Percentiles rank a stretch among this genome's conserved stretches.
These are phyloP conservation scores for Lentinula detonsa DNA, from an alignment of 768 basidiomycete species.

Conservation along the genomic window DNA sequence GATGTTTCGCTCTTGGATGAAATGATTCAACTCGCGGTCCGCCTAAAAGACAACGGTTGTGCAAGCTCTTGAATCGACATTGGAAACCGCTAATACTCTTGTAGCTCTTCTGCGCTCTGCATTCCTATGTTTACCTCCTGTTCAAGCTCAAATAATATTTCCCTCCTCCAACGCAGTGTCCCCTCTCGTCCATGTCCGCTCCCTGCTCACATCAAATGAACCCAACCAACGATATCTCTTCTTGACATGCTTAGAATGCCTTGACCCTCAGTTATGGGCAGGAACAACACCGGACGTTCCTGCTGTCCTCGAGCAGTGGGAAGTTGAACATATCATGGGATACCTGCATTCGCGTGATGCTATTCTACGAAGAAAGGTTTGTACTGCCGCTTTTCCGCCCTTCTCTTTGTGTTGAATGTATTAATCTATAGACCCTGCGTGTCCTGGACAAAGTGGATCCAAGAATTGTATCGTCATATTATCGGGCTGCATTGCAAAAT, in stretches of 20 bases:
- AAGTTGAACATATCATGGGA: conserved; percentile 69
- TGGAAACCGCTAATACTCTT: conserved; percentile 12
- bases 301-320: conserved; percentile 59
- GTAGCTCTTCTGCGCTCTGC: conserved; percentile 25
- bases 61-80: neutral
- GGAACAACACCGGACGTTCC: conserved; percentile 47
- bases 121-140: conserved; percentile 22
- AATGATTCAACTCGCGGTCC: conserved; percentile 18
- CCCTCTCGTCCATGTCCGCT: conserved; percentile 43
- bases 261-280: conserved; percentile 63
- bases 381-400: conserved; percentile 6
- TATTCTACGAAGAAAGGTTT: conserved; percentile 53
- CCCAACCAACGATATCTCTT: conserved; percentile 64
- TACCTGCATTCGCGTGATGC: conserved; percentile 56
- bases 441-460: conserved; percentile 55
- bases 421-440: conserved; percentile 48
- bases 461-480: conserved; percentile 51
- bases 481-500: conserved; percentile 34
- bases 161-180: conserved; percentile 21
- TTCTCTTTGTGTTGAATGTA: neutral
- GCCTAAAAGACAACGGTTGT: conserved; percentile 20
- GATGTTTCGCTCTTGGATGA: conserved; percentile 16
- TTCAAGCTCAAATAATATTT: conserved; percentile 7
- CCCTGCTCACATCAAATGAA: conserved; percentile 50
- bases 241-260: conserved; percentile 52